A percentile compares a stretch with the other conserved stretches of the same genome.
These are phyloP conservation scores for Phytophthora multivora DNA, from an alignment of 352 stramenopile genomes.

Conservation along the genomic window DNA sequence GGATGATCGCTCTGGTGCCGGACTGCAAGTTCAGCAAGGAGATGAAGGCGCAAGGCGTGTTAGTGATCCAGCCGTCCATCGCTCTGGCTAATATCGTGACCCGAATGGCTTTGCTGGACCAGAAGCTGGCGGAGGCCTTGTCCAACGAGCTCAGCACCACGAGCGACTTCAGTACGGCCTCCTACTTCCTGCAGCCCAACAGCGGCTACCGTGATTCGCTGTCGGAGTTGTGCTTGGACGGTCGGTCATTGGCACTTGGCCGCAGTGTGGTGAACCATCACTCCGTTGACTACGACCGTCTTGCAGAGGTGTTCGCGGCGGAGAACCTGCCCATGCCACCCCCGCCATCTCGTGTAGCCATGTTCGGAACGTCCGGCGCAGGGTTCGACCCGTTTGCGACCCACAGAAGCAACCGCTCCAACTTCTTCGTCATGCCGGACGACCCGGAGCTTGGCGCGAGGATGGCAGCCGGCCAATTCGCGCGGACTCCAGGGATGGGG, in stretches of 20 bases:
- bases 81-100: conserved; percentile 68
- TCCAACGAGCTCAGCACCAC: conserved; percentile 57
- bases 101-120: conserved; percentile 64
- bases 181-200: conserved; percentile 59
- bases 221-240: conserved; percentile 50
- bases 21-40: conserved; percentile 51
- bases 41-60: conserved; percentile 56
- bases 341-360: conserved; percentile 60
- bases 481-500: conserved; percentile 16
- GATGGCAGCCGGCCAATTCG: conserved; percentile 40
- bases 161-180: conserved; percentile 48
- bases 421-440: conserved; percentile 59
- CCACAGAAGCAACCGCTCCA: conserved; percentile 35
- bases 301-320: conserved; percentile 36
- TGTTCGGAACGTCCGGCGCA: conserved; percentile 60
- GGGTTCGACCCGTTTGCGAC: conserved; percentile 55
- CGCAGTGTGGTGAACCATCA: conserved; percentile 72
- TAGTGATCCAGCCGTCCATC: conserved; percentile 71
- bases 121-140: conserved; percentile 38
- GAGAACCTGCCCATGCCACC: conserved; percentile 51
- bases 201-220: conserved; percentile 34
- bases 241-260: conserved; percentile 41
- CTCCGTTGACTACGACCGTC: conserved; percentile 61
- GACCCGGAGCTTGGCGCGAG: conserved; percentile 26
- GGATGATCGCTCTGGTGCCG: conserved; percentile 60